Base-by-base conservation (phyloP, 2,329 filamentous ascomycete genomes). In the Orbilia quercus region DNA sequence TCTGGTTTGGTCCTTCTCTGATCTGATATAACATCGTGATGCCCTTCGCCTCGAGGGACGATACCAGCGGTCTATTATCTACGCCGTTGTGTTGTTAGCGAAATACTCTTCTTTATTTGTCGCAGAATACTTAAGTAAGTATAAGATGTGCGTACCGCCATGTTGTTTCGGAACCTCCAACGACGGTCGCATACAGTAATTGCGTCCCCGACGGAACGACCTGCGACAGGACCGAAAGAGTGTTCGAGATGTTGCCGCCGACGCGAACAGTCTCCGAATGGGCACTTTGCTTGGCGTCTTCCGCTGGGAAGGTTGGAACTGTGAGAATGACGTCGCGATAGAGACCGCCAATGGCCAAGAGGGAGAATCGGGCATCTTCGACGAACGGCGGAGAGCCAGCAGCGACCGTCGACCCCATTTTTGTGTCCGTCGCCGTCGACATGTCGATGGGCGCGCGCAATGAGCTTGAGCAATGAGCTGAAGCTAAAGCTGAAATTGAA, bases 241-340 rank as follows among this genome's bases (percentile, higher is more conserved):
- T 86, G 79, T 92, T 92, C 22, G 88, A 85, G 75, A 88, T 88
- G 79, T 92, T 93, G 31, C 90, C 90, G 58, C 90, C 90, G 23
- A 89, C 85, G 28, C 90, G 86, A 45, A 84, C 84, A 36, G 82
- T 81, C 62, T 90, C 79, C 22, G 78, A 82, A 1, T 85, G 85
- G 16, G 90, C 89, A 31, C 90, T 88, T 42, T 91, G 82, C 80
- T 92, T 92, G 51, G 87, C 84, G 81, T 93, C 90, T 81, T 92
- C 90, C 5, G 80, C 80, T 0, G 90, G 90, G 78, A 87, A 91
- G 77, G 86, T 81, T 1, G 88, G 86, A 34, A 91, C 85, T 74
- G 88, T 90, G 78, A 77, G 63, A 12, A 77, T 71, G 31, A 75
- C 64, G 53, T 77, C 76, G 67, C 75, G 73, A 63, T 76, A 77